Evolutionary conservation across 352 stramenopile species (phyloP), one percentile per base, ranked within the genome.

Genomic region (Globisporangium emineosum): DNA sequence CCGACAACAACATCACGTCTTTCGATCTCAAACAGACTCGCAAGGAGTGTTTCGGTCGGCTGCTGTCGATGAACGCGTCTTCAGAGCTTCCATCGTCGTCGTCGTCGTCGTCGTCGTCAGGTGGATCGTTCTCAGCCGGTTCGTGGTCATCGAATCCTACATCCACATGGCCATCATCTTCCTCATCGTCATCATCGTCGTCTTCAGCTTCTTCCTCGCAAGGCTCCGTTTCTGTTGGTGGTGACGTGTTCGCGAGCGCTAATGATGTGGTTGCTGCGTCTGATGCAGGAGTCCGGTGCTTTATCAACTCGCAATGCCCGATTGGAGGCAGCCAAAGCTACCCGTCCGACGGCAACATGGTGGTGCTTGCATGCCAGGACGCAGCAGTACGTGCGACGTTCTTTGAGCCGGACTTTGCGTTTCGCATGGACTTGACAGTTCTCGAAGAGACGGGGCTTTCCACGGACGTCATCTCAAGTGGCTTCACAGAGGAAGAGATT

Each of bases 221-320:
- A 21, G 51, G 13, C 15, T 42, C 51, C 6, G 25, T 23, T 2
- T 21, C 25, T 5, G 25, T 4, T 30, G 51, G 51, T 3, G 13
- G 35, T 15, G 55, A 60, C 7, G 13, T 35, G 29, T 27, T 37
- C 25, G 5, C 17, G 25, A 9, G 35, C 12, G 7, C 35, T 1
- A 6, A 30, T 52, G 23, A 62, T 17, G 2, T 13, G 27, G 58
- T 63, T 17, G 59, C 66, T 19, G 53, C 64, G 10, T 67, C 72
- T 10, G 56, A 65, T 3, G 67, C 69, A 5, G 56, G 56, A 12
- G 50, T 79, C 7, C 69, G 66, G 42, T 73, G 66, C 30, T 73
- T 72, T 35, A 56, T 79, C 13, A 45, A 67, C 5, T 62, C 56
- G 1, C 35, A 50, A 19, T 52, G 56, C 23, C 56, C 56, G n/a